A percentile compares a stretch with the other conserved stretches of the same genome.
phyloP scores from a whole-genome alignment of 2,329 filamentous ascomycete species.

The Pseudocercospora musae region DNA sequence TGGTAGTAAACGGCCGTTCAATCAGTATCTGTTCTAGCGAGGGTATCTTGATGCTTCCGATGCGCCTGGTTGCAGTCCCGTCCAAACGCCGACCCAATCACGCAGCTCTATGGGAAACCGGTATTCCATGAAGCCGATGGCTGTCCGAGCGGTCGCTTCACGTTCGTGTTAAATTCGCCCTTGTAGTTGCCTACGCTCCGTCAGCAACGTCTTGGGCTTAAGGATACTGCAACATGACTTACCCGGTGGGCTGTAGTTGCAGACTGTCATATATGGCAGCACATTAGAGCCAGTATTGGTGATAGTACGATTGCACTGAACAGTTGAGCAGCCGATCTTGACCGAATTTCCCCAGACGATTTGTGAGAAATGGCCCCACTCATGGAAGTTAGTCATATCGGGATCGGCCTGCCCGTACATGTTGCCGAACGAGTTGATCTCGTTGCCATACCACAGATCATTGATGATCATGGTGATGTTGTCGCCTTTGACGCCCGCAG shows the following conservation, averaged over 20 bases:
- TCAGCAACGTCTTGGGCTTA: background rate
- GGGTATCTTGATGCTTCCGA: constrained; percentile 1
- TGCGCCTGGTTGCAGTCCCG: background rate
- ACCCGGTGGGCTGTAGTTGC: constrained; percentile 78
- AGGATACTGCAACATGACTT: constrained; percentile 35
- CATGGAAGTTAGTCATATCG: constrained; percentile 55
- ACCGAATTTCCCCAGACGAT: constrained; percentile 64
- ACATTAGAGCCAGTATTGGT: constrained; percentile 40
- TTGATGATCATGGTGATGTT: constrained; percentile 66
- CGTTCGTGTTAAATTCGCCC: constrained; percentile 14
- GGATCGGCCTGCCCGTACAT: constrained; percentile 47
- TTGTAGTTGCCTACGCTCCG: constrained; percentile 14
- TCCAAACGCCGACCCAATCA: background rate
- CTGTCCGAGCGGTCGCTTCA: constrained; percentile 4
- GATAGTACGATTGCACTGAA: constrained; percentile 37
- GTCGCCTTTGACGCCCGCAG: constrained; percentile 56
- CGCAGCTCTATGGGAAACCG: background rate
- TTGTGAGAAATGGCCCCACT: constrained; percentile 72
- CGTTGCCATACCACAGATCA: constrained; percentile 82
- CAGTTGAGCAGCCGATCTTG: constrained; percentile 56
- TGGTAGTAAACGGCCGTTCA: background rate
- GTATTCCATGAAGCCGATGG: constrained; percentile 8
- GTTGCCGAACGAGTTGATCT: constrained; percentile 56
- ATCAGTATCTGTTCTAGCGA: constrained; percentile 2
- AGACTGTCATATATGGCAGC: constrained; percentile 68